A percentile compares a stretch with the other conserved stretches of the same genome.
phyloP scores from a whole-genome alignment of 306 rosid genomes.

The Begonia fuchsioides region DNA sequence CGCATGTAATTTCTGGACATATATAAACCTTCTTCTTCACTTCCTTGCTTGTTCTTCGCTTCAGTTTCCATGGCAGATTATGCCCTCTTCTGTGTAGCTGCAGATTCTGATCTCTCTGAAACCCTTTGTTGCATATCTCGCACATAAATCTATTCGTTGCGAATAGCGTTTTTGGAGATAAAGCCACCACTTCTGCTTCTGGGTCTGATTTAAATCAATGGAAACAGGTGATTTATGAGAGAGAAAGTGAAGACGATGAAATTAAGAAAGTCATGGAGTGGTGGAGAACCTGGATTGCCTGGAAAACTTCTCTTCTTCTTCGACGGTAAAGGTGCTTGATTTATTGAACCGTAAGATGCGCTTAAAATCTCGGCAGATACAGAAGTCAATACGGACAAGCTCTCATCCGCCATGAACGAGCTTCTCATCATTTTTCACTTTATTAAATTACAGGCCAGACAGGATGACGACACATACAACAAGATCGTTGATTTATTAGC shows the following conservation, averaged over 20 bases:
- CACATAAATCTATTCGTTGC: constrained; percentile 73
- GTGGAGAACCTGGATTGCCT: constrained; percentile 60
- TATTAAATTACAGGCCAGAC: constrained; percentile 4
- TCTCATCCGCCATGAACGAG: constrained; percentile 35
- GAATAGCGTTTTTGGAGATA: constrained; percentile 52
- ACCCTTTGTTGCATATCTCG: constrained; percentile 79
- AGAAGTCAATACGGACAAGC: constrained; percentile 59
- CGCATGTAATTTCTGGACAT: constrained; percentile 64
- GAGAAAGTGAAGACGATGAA: background rate
- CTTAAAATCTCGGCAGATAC: constrained; percentile 44
- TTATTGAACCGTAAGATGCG: constrained; percentile 51
- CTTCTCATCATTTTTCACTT: constrained; percentile 24
- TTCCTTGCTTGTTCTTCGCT: constrained; percentile 48
- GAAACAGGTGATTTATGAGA: background rate
- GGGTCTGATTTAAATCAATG: constrained; percentile 42
- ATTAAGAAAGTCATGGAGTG: background rate
- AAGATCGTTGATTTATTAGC: constrained; percentile 4
- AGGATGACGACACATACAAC: too few species aligned
- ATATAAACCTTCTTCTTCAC: constrained; percentile 62
- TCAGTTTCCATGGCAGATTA: constrained; percentile 84
- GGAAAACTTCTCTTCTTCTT: constrained; percentile 74
- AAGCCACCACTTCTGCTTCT: constrained; percentile 77
- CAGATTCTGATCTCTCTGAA: constrained; percentile 79
- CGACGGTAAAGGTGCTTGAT: constrained; percentile 31
- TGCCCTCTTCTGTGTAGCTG: constrained; percentile 90